Base-by-base conservation (phyloP, 805 yeast species). In the Ogataea nakhonphanomensis region DNA sequence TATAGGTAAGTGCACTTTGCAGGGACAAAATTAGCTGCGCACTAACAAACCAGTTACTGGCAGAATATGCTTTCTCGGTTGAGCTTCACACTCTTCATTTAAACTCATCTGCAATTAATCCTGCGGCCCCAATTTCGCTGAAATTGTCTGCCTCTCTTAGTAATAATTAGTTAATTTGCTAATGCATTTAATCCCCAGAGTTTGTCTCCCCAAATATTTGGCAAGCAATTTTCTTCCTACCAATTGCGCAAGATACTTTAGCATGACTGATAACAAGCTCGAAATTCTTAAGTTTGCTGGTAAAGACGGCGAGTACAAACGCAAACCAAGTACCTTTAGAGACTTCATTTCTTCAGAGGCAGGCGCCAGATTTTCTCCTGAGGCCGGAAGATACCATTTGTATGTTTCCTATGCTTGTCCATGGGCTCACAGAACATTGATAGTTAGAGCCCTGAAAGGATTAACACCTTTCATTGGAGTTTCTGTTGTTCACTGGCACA, bases 341-440 rank as follows among this genome's bases (percentile, higher is more conserved):
- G 76, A 83, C 55, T 62, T 64, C 17, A 79, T 89, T 33, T 75
- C 84, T 2, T 51, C 73, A 1, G 66, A 67, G 21, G 69, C 78
- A 1, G 85, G 80, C 11, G 74, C 87, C 10, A 62, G 70, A 45
- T 86, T 79, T 59, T 68, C 78, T 12, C 87, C 96, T 4, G 96
- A 88, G 56, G 71, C 74, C 33, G 77, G 77, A 43, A 74, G 99
- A 54, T 91, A 91, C 59, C 95, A 90, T 64, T 72, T 89, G 40
- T 90, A 84, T 54, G 95, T 88, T 8, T 83, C 93, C 1, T 69
- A 73, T 35, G 96, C 96, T 2, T 91, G 99, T 64, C 98, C 99
- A 4, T 91, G 97, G 90, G 97, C 97, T 1, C 95, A 87, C 58
- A 73, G 98, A 47, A 78, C 90, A 0, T 69, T 90, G 43, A 81